A percentile compares a stretch with the other conserved stretches of the same genome.
Conservation (phyloP, 139 green algal genomes). For the Tetraselmis striata region DNA sequence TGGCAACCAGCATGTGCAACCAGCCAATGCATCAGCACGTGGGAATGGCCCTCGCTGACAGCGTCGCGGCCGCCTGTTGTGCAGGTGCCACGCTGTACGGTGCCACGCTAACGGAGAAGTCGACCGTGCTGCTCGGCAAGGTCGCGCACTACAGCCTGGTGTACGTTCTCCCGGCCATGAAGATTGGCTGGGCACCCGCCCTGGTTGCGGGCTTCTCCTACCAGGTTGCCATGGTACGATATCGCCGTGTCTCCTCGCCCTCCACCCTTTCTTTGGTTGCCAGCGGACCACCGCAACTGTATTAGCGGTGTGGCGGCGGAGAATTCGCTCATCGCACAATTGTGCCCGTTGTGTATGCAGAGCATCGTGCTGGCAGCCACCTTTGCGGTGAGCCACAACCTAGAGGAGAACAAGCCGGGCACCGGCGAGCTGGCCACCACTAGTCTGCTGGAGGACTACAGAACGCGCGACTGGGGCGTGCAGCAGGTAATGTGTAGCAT, state of each 20-base stretch:
- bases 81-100: constrained; percentile 64
- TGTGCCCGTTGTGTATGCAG: constrained; percentile 40
- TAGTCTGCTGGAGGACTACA: not conserved
- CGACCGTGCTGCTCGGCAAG: constrained; percentile 62
- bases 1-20: too few species aligned
- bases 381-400: constrained; percentile 79
- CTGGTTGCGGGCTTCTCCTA: constrained; percentile 12
- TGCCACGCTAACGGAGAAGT: constrained; percentile 47
- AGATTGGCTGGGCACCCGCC: constrained; percentile 46
- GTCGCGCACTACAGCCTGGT: constrained; percentile 65
- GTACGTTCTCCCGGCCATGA: constrained; percentile 36
- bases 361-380: constrained; percentile 66
- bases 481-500: constrained; percentile 37
- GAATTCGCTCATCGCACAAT: too few species aligned
- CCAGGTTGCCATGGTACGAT: not conserved
- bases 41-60: too few species aligned
- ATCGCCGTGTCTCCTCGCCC: too few species aligned
- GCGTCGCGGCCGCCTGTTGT: too few species aligned
- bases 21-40: too few species aligned
- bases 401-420: constrained; percentile 64
- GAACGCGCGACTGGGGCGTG: constrained; percentile 55
- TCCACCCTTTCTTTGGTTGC: not conserved
- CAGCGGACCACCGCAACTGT: too few species aligned
- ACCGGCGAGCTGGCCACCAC: constrained; percentile 20
- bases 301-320: too few species aligned